Evolutionary conservation across 2,329 filamentous ascomycete genomes (phyloP).

Genomic region (Cladosporium cucumerinum): DNA sequence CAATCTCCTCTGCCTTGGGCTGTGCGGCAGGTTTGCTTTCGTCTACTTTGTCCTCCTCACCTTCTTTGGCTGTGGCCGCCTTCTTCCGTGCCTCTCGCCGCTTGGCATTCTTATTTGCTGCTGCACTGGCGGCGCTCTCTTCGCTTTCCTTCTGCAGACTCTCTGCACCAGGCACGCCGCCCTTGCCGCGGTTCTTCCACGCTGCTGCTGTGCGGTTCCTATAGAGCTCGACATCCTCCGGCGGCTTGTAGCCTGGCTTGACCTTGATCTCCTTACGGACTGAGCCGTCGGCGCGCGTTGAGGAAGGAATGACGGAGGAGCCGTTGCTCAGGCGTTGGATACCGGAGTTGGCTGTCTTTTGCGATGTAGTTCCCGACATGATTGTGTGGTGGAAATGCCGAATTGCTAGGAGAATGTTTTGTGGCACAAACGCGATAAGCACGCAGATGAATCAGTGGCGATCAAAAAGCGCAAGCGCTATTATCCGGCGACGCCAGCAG

Average conservation of each 20-base stretch:
- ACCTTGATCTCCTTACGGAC: conserved; percentile 94
- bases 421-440: background rate
- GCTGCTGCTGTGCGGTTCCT: conserved; percentile 85
- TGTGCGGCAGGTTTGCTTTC: conserved; percentile 33
- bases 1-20: conserved; percentile 47
- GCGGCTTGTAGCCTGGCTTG: conserved; percentile 85
- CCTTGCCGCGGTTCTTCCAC: conserved; percentile 71
- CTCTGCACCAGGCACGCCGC: conserved; percentile 71
- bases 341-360: conserved; percentile 39
- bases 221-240: conserved; percentile 94
- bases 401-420: background rate
- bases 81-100: conserved; percentile 64
- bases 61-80: conserved; percentile 48
- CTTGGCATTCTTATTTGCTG: conserved; percentile 83
- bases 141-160: conserved; percentile 48
- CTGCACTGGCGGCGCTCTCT: conserved; percentile 47
- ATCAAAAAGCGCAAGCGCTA: background rate
- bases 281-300: conserved; percentile 79
- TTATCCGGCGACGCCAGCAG: background rate
- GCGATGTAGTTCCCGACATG: background rate
- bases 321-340: conserved; percentile 73
- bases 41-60: conserved; percentile 18
- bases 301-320: conserved; percentile 84
- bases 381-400: background rate
- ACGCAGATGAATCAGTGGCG: background rate